Base-by-base conservation (phyloP, 2,329 filamentous ascomycete species). In the Rutstroemia sp. region DNA sequence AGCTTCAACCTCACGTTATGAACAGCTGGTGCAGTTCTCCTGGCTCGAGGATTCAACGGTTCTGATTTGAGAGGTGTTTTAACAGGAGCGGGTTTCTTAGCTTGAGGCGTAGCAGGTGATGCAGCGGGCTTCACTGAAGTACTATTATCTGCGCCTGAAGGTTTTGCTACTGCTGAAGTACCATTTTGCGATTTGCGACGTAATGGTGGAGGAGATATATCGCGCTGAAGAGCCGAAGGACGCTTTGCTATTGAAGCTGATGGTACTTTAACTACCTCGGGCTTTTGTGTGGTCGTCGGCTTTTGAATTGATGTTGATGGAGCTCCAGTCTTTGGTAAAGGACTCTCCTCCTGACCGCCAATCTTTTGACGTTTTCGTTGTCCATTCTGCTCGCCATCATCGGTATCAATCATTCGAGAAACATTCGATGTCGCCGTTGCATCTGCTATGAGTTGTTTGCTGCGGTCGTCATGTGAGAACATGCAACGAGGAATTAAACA, bases 11-110 rank as follows among this genome's bases (percentile, higher is more conserved):
- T 79, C 17, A 77, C 76, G 56, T 78, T 76, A 61, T 85, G 81
- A 42, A 73, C 72, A 3, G 82, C 79, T 1, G 84, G 83, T 0
- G 81, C 73, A 38, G 72, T 73, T 56, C 77, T 76, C 2, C 92
- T 74, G 40, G 83, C 75, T 6, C 87, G 81, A 49, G 88, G 88
- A 61, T 88, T 88, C 38, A 92, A 76, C 17, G 75, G 70, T 70
- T 88, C 83, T 57, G 64, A 59, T 57, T 73, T 74, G 17, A 62
- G 55, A 5, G 57, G 49, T 23, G 55, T 55, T 53, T 64, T 66
- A 38, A 56, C 16, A 16, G 59, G 57, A 4, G 59, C 57, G 23
- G 57, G 46, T 47, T 48, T 49, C 17, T 42, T 27, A 44, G n/a
- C 27, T 30, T 48, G 48, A 23, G 27, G 34, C 5, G 42, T 30